Percentiles rank a stretch among this genome's conserved stretches.
Conservation (phyloP, 352 stramenopile genomes). For the Globisporangium heterothallicum region DNA sequence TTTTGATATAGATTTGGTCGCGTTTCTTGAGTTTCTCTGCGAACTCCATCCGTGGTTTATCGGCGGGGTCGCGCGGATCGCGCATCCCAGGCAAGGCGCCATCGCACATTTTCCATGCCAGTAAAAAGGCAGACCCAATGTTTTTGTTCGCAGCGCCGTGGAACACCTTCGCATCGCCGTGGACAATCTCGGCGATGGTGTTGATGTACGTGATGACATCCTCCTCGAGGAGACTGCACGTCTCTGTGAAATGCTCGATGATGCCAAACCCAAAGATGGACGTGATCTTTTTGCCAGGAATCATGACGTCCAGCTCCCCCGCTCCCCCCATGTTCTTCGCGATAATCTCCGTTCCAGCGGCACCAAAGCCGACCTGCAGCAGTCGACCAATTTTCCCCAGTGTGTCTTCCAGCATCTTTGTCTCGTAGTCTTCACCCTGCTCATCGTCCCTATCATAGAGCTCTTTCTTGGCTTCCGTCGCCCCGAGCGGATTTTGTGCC, state of each 20-base stretch:
- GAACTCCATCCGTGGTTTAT: slow-evolving; percentile 66
- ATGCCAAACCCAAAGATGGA: slow-evolving; percentile 96
- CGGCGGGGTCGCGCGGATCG: slow-evolving; percentile 63
- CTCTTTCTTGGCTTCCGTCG: slow-evolving; percentile 60
- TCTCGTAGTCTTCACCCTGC: slow-evolving; percentile 90
- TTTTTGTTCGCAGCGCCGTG: slow-evolving; percentile 96
- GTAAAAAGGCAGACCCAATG: slow-evolving; percentile 91
- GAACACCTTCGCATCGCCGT: slow-evolving; percentile 92
- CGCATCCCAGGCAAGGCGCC: slow-evolving; percentile 79
- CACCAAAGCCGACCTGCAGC: slow-evolving; percentile 95
- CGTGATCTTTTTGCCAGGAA: slow-evolving; percentile 95
- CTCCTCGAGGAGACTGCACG: slow-evolving; percentile 88
- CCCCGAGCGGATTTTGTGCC: slow-evolving; percentile 58
- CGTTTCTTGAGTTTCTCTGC: slow-evolving; percentile 55
- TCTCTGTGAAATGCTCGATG: slow-evolving; percentile 96
- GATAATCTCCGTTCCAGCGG: slow-evolving; percentile 97
- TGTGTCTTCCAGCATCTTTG: slow-evolving; percentile 93
- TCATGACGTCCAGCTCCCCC: slow-evolving; percentile 94
- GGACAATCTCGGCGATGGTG: slow-evolving; percentile 94
- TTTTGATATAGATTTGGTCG: slow-evolving; percentile 69
- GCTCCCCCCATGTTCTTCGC: slow-evolving; percentile 94
- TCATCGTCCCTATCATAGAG: slow-evolving; percentile 74
- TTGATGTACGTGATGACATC: slow-evolving; percentile 98
- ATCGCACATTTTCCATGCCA: slow-evolving; percentile 96
- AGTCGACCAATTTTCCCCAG: slow-evolving; percentile 93